These are phyloP conservation scores for Eucalyptus curtisii DNA, from an alignment of 345 rosid species.

Conservation along the genomic window DNA sequence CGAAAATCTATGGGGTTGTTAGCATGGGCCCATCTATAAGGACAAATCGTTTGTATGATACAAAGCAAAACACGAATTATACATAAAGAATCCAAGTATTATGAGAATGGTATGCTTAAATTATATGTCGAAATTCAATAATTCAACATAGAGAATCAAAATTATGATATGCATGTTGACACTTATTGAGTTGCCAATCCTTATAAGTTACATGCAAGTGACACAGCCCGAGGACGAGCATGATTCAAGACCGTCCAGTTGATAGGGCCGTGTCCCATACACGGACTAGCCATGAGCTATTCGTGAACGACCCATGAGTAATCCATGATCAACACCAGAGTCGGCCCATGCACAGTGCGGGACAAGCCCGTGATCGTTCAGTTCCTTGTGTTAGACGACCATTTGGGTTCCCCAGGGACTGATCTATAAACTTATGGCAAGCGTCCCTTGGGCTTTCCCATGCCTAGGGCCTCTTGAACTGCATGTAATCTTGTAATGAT, in stretches of 20 bases:
- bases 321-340: too few relatives aligned
- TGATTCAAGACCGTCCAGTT: accelerated
- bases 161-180: not conserved
- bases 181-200: not conserved
- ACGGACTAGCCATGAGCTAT: too few relatives aligned
- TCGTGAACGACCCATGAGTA: too few relatives aligned
- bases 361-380: too few relatives aligned
- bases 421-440: too few relatives aligned
- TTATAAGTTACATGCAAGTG: not conserved
- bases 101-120: not conserved
- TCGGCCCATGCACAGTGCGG: accelerated
- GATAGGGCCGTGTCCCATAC: too few relatives aligned
- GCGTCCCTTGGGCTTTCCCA: too few relatives aligned
- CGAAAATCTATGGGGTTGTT: not conserved
- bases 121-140: not conserved
- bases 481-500: too few relatives aligned
- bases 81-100: not conserved
- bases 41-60: not conserved
- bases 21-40: not conserved
- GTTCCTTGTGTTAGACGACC: too few relatives aligned
- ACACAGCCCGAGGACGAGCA: accelerated
- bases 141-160: not conserved
- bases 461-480: too few relatives aligned
- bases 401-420: too few relatives aligned
- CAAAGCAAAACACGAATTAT: not conserved